A percentile compares a stretch with the other conserved stretches of the same genome.
Conservation (phyloP, 2,329 filamentous ascomycete species). For the Fusarium vanettenii region DNA sequence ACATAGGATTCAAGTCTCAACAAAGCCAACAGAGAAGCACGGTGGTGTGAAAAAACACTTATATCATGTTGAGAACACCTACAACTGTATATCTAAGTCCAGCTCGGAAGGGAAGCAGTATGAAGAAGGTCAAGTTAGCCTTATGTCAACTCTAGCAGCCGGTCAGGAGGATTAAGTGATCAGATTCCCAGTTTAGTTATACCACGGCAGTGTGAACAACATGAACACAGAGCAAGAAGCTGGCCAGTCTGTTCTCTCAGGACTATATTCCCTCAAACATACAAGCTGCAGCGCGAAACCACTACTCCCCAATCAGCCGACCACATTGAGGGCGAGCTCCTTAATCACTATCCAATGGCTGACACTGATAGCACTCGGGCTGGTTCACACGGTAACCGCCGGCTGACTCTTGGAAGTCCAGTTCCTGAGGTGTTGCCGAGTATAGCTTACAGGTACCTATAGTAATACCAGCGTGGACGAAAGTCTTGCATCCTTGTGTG, state of each 20-base stretch:
- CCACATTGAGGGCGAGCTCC: background rate
- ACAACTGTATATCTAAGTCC: no score
- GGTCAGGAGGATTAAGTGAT: no score
- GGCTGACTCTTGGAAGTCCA: background rate
- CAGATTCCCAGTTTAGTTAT: no score
- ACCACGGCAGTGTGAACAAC: background rate
- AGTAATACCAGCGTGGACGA: background rate
- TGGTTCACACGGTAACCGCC: background rate
- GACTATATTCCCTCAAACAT: background rate
- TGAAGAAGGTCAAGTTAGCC: no score
- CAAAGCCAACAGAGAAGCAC: no score
- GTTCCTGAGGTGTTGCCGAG: background rate
- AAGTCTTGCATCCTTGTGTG: background rate
- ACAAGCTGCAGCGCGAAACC: background rate
- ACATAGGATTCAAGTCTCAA: no score
- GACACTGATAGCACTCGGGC: background rate
- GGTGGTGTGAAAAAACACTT: accelerated
- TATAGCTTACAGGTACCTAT: background rate
- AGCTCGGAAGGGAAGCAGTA: no score
- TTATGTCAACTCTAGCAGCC: no score
- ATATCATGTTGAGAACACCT: no score
- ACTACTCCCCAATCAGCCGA: background rate
- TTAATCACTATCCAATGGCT: background rate
- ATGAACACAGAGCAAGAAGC: background rate
- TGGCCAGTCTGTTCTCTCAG: background rate